phyloP scores from a whole-genome alignment of 1,284 basidiomycete species.

The Hypsizygus ulmarius region DNA sequence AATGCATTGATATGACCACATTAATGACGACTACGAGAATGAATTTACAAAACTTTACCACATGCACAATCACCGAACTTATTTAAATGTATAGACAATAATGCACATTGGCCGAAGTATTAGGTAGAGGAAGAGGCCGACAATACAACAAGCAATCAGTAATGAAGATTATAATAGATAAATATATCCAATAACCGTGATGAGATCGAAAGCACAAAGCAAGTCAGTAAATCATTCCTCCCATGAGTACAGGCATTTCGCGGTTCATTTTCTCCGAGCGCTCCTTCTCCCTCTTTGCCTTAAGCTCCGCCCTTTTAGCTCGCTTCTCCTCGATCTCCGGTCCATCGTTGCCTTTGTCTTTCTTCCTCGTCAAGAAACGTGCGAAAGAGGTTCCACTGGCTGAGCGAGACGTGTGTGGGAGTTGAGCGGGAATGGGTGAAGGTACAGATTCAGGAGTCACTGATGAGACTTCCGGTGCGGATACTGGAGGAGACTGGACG shows the following conservation, averaged over 20 bases:
- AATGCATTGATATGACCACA: constrained; percentile 1
- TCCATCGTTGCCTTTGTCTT: constrained; percentile 6
- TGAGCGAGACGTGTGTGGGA: not conserved
- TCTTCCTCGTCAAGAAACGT: constrained; percentile 6
- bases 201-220: not conserved
- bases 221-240: constrained; percentile 14
- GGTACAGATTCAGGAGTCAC: not conserved
- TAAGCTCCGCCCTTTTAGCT: constrained; percentile 16
- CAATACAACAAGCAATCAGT: not conserved
- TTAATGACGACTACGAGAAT: constrained; percentile 1
- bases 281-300: constrained; percentile 16
- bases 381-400: not conserved
- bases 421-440: not conserved
- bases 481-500: not conserved
- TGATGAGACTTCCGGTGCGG: no score
- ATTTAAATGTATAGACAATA: constrained; percentile 8
- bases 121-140: not conserved
- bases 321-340: constrained; percentile 13
- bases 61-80: not conserved
- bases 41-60: constrained; percentile 1
- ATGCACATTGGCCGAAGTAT: not conserved
- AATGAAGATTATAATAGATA: no score
- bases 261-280: constrained; percentile 14
- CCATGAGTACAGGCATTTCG: constrained; percentile 16
- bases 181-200: no score